Conservation (phyloP, 1,284 basidiomycete species). For the Bjerkandera adusta region DNA sequence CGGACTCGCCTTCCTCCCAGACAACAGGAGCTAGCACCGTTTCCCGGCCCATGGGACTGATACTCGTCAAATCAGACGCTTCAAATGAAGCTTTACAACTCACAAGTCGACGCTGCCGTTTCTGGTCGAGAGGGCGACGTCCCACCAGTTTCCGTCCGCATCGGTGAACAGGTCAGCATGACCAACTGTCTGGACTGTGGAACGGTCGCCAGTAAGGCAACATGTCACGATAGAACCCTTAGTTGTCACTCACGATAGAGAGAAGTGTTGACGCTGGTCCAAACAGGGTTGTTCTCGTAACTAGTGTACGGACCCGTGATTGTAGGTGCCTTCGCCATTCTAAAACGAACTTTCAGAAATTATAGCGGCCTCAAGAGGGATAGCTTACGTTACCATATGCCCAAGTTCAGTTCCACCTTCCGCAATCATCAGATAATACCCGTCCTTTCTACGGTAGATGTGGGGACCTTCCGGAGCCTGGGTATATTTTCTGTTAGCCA, state of each 20-base stretch:
- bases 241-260: constrained; percentile 20
- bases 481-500: background rate
- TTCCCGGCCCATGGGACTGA: constrained; percentile 29
- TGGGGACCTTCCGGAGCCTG: constrained; percentile 31
- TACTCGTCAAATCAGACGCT: background rate
- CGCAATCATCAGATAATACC: constrained; percentile 30
- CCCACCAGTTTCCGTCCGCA: constrained; percentile 23
- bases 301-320: constrained; percentile 27
- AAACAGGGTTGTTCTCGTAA: constrained; percentile 21
- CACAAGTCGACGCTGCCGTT: constrained; percentile 8
- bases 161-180: constrained; percentile 30
- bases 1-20: constrained; percentile 19
- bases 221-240: background rate
- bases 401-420: constrained; percentile 32
- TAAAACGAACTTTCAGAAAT: constrained; percentile 7
- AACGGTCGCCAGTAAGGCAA: background rate
- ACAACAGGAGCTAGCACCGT: constrained; percentile 24
- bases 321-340: constrained; percentile 28
- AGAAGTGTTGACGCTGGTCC: constrained; percentile 9
- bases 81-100: constrained; percentile 2
- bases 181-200: constrained; percentile 27
- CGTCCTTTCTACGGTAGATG: constrained; percentile 25
- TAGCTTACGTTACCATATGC: constrained; percentile 20
- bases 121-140: constrained; percentile 9
- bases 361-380: too few species aligned